Base-by-base conservation (phyloP, 2,329 filamentous ascomycete genomes). In the Colletotrichum neosansevieriae region DNA sequence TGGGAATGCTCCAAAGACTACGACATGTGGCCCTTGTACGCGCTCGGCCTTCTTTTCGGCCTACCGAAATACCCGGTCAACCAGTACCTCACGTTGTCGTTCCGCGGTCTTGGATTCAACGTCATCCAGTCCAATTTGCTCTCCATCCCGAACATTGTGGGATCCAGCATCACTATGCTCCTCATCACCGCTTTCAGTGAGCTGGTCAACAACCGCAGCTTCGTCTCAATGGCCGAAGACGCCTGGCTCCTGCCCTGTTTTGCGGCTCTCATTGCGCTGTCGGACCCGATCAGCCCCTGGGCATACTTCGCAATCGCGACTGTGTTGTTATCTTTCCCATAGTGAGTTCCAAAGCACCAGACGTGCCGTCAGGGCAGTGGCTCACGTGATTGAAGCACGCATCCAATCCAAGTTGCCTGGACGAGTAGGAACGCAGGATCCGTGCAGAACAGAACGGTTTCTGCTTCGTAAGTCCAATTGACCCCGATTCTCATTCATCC, bases 361-460 rank as follows among this genome's bases (percentile, higher is more conserved):
- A 29, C 29, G 29, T 29, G 29, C 29, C 15, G 32, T 51, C 17
- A 2, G 24, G 0, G 2, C 10, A 15, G 21, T 9, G 3, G 17
- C 53, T 64, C 47, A 71, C 36, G 4, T 11, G 3, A 24, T 4
- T 4, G 7, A 29, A 77, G 76, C 61, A 73, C 77, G 1, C 85
- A 89, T 69, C 85, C 87, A 0, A 84, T 89, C 15, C 79, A 87
- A 44, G 87, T 89, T 0, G 87, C 85, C 0, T 85, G 87, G 77
- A 86, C 83, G 0, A 86, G 84, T 2, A 82, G 86, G 51, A 90
- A 90, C 71, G 83, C 86, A 0, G 87, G 87, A 50, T 84, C 84
- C 2, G 88, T 90, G 1, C 81, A 86, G 9, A 88, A 86, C 11
- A 78, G 88, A 12, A 86, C 88, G 0, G 85, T 90, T 1, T 85